Percentiles rank a stretch among this genome's conserved stretches.
These are phyloP conservation scores for Acanthamoeba rhysodes DNA, from an alignment of 208 protist species.

Conservation along the genomic window DNA sequence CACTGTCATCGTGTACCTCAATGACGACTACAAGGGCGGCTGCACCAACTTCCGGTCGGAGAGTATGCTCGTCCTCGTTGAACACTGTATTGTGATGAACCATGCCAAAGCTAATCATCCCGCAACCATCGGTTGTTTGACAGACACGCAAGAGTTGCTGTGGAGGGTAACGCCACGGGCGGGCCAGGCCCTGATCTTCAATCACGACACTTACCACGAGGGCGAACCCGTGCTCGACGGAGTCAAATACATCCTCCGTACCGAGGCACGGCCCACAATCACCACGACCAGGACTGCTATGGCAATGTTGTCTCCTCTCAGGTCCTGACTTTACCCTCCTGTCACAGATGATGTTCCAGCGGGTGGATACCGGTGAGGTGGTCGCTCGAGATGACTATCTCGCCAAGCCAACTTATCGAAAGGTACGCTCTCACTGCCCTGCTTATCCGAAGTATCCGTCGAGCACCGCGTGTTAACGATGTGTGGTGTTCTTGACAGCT, in stretches of 20 bases:
- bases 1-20: conserved; percentile 41
- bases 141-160: background rate
- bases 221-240: background rate
- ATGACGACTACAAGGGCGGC: background rate
- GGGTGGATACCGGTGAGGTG: background rate
- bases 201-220: conserved; percentile 44
- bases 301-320: background rate
- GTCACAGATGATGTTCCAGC: conserved; percentile 26
- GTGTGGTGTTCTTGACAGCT: background rate
- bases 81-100: too few species aligned
- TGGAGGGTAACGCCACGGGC: background rate
- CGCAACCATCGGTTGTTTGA: too few species aligned
- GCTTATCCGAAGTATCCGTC: background rate
- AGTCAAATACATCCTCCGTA: conserved; percentile 8
- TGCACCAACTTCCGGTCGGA: background rate
- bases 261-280: background rate
- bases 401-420: background rate
- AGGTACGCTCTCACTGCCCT: background rate
- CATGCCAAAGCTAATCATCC: too few species aligned
- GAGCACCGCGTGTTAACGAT: background rate
- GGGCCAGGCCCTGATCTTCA: conserved; percentile 4
- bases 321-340: background rate
- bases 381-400: background rate
- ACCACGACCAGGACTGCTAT: too few species aligned
- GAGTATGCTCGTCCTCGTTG: background rate